These are phyloP conservation scores for Vitis rupestris DNA, from an alignment of 164 flowering plant species.

Conservation along the genomic window DNA sequence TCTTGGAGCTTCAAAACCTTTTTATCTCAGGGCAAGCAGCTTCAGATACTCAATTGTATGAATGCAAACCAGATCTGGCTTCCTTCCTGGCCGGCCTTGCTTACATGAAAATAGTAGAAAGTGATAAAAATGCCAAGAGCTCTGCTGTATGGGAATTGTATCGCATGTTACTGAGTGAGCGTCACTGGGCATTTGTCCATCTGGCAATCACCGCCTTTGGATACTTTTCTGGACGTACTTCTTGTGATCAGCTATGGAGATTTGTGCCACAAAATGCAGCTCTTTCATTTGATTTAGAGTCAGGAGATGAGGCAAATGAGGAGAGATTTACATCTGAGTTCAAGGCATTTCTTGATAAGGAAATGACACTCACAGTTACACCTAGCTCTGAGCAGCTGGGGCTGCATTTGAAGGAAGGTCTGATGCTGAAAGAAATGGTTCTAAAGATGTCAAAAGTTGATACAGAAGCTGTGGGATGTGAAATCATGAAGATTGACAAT, in stretches of 20 bases:
- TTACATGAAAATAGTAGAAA: slow-evolving; percentile 57
- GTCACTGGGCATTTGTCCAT: slow-evolving; percentile 85
- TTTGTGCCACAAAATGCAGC: slow-evolving; percentile 87
- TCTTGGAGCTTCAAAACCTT: slow-evolving; percentile 66
- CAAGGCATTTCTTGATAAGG: slow-evolving; percentile 84
- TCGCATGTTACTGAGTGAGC: slow-evolving; percentile 69
- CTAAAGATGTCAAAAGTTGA: slow-evolving; percentile 18
- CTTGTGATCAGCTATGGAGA: slow-evolving; percentile 83
- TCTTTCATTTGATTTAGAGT: slow-evolving; percentile 64
- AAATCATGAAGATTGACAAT: slow-evolving; percentile 38
- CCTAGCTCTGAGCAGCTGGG: slow-evolving; percentile 47
- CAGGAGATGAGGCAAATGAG: slow-evolving; percentile 50
- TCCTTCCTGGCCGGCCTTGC: slow-evolving; percentile 69
- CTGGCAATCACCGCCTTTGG: slow-evolving; percentile 75
- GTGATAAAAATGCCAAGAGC: slow-evolving; percentile 43
- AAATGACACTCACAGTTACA: slow-evolving; percentile 36
- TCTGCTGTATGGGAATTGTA: slow-evolving; percentile 74
- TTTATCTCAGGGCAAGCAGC: slow-evolving; percentile 41
- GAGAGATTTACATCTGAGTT: slow-evolving; percentile 80
- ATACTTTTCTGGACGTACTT: slow-evolving; percentile 76
- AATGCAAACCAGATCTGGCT: slow-evolving; percentile 70
- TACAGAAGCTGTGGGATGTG: slow-evolving; percentile 18
- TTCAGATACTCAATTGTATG: slow-evolving; percentile 33
- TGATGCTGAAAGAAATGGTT: slow-evolving; percentile 44
- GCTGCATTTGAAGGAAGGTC: slow-evolving; percentile 60